These are phyloP conservation scores for Luvunga scandens DNA, from an alignment of 345 rosid genomes.

Conservation along the genomic window DNA sequence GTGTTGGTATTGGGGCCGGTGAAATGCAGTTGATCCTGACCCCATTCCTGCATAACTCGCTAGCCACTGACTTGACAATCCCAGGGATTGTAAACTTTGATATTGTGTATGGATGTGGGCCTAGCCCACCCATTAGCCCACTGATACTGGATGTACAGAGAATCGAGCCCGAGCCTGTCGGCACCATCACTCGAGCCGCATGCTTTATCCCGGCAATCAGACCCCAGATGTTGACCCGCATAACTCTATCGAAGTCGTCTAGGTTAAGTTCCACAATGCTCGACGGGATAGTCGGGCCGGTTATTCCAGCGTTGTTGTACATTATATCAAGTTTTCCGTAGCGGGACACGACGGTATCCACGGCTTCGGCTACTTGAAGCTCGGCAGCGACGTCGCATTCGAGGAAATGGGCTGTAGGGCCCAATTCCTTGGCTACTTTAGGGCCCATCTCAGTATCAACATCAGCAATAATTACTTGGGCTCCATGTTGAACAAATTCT, in stretches of 20 bases:
- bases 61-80: constrained; percentile 59
- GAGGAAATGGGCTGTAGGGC: constrained; percentile 53
- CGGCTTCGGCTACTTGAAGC: constrained; percentile 54
- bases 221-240: constrained; percentile 64
- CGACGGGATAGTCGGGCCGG: constrained; percentile 45
- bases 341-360: constrained; percentile 31
- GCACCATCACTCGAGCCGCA: constrained; percentile 78
- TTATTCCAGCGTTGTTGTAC: constrained; percentile 77
- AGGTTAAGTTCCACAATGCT: constrained; percentile 67
- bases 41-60: constrained; percentile 59
- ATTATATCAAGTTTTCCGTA: constrained; percentile 70
- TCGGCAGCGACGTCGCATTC: constrained; percentile 59
- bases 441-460: constrained; percentile 30
- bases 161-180: constrained; percentile 56
- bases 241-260: constrained; percentile 60
- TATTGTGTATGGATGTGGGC: constrained; percentile 65
- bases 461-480: constrained; percentile 58
- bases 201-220: constrained; percentile 63
- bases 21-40: constrained; percentile 79
- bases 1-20: constrained; percentile 57
- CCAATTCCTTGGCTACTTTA: constrained; percentile 38
- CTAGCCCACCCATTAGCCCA: constrained; percentile 69
- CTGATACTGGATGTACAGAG: constrained; percentile 70
- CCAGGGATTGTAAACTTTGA: constrained; percentile 64
- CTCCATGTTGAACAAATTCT: constrained; percentile 57